phyloP scores from a whole-genome alignment of 805 yeast species.

The Isabelozyma gotoi region DNA sequence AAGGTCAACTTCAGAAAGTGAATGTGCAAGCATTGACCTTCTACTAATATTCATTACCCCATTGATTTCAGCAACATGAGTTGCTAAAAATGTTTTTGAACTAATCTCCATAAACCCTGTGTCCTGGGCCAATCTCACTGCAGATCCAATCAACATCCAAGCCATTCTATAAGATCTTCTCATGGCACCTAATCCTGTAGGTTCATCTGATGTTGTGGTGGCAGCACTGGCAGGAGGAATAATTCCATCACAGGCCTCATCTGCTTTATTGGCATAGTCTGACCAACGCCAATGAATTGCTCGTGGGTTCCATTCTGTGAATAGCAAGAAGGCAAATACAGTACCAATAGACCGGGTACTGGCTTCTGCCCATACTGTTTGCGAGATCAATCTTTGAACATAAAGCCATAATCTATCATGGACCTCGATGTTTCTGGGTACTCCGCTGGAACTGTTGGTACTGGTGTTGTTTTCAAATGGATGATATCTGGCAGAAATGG shows the following conservation, averaged over 20 bases:
- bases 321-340: slow-evolving; percentile 74
- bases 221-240: not conserved
- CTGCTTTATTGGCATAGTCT: slow-evolving; percentile 73
- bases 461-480: slow-evolving; percentile 43
- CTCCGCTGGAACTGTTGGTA: slow-evolving; percentile 22
- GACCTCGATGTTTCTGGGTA: slow-evolving; percentile 54
- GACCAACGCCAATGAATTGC: slow-evolving; percentile 89
- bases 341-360: slow-evolving; percentile 86
- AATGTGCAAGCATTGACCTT: slow-evolving; percentile 72
- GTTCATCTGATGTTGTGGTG: slow-evolving; percentile 26
- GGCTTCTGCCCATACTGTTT: slow-evolving; percentile 93
- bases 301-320: slow-evolving; percentile 95
- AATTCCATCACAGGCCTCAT: slow-evolving; percentile 27
- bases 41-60: slow-evolving; percentile 81
- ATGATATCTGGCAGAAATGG: slow-evolving; percentile 79
- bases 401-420: slow-evolving; percentile 84
- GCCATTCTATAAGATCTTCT: slow-evolving; percentile 86
- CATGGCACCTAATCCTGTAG: slow-evolving; percentile 80
- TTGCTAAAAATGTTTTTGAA: slow-evolving; percentile 73
- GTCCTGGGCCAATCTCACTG: slow-evolving; percentile 83
- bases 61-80: slow-evolving; percentile 81
- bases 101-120: slow-evolving; percentile 76
- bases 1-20: slow-evolving; percentile 65
- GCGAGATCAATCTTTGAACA: slow-evolving; percentile 77
- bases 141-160: slow-evolving; percentile 90